These are phyloP conservation scores for Talaromyces sp. DNA, from an alignment of 2,329 filamentous ascomycete genomes.

Conservation along the genomic window DNA sequence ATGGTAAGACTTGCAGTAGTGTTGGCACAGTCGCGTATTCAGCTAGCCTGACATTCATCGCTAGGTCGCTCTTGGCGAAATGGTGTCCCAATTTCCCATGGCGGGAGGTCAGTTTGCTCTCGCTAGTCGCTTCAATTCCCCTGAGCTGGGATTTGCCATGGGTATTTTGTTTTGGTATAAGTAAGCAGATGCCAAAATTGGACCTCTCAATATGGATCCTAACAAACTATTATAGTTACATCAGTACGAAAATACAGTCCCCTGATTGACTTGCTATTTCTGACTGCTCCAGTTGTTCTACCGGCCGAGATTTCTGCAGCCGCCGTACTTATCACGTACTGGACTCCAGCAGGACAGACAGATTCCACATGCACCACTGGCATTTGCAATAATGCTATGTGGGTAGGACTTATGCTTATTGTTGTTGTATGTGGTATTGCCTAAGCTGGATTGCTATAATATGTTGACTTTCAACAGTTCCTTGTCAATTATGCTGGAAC, in stretches of 20 bases:
- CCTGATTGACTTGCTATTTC: background rate
- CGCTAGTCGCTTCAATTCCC: constrained; percentile 13
- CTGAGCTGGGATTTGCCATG: constrained; percentile 15
- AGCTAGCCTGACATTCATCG: background rate
- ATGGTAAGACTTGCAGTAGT: constrained; percentile 2
- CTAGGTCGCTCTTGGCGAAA: constrained; percentile 13
- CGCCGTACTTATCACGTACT: constrained; percentile 10
- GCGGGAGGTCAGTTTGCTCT: constrained; percentile 12
- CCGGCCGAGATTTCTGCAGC: constrained; percentile 15
- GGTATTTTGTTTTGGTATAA: constrained; percentile 15
- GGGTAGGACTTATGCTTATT: constrained; percentile 15
- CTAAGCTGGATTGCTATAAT: background rate
- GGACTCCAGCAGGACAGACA: constrained; percentile 11
- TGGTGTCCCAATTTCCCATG: constrained; percentile 14
- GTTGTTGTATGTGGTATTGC: constrained; percentile 1
- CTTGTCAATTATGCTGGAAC: constrained; percentile 8
- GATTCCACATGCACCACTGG: constrained; percentile 18
- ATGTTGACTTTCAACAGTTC: background rate
- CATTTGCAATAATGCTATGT: constrained; percentile 20
- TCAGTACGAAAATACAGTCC: constrained; percentile 2
- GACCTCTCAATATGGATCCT: background rate
- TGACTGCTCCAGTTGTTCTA: constrained; percentile 13
- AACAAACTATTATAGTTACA: constrained; percentile 5
- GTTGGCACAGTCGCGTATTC: too few relatives aligned
- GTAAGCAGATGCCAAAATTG: background rate